These are phyloP conservation scores for Euphorbia tirucalli DNA, from an alignment of 345 rosid genomes.

Conservation along the genomic window DNA sequence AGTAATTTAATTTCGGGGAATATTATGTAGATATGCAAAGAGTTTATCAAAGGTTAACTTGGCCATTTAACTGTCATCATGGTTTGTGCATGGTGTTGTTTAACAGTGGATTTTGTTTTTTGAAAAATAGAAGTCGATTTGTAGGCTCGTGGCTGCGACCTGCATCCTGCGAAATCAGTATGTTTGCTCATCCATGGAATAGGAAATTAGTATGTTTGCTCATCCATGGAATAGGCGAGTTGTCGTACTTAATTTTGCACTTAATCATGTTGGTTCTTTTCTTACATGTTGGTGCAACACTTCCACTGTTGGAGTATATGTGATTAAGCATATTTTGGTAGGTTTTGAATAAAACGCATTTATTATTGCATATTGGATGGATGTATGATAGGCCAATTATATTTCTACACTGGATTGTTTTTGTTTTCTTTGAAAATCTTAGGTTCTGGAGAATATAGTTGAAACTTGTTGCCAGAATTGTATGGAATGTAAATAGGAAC, in stretches of 20 bases:
- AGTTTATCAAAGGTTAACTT: neutral
- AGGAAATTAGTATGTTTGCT: no score
- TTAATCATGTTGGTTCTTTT: neutral
- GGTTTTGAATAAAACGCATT: neutral
- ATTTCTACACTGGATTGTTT: no score
- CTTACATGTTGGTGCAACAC: neutral
- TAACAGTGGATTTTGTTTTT: neutral
- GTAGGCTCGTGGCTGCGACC: neutral
- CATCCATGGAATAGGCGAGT: neutral
- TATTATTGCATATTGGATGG: no score
- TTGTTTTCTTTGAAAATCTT: no score
- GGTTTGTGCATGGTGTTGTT: neutral
- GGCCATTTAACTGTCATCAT: neutral
- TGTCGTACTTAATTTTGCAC: neutral
- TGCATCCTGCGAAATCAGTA: neutral
- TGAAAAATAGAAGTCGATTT: neutral
- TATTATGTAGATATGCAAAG: conserved; percentile 31
- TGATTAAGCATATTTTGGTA: neutral
- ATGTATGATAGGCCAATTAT: no score
- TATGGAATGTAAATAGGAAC: no score
- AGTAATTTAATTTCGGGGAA: neutral
- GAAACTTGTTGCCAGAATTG: no score
- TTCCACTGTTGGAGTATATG: neutral
- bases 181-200: no score
- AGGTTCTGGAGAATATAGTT: no score